A percentile compares a stretch with the other conserved stretches of the same genome.
Conservation (phyloP, 1,284 basidiomycete species). For the Baeospora myosura region DNA sequence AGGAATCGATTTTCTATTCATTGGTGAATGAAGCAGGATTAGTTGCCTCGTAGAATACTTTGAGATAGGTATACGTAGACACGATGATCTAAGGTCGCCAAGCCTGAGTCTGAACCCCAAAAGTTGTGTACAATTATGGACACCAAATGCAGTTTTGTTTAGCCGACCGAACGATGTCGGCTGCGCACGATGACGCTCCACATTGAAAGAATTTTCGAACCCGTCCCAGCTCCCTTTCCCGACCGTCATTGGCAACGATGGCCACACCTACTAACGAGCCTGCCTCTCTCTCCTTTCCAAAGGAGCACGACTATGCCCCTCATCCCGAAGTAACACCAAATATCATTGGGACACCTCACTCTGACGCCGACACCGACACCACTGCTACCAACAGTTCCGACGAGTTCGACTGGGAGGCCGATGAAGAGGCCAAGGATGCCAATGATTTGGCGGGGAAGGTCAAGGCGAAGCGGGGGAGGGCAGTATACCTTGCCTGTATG, state of each 20-base stretch:
- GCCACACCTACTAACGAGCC: too few species aligned
- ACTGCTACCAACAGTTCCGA: conserved; percentile 57
- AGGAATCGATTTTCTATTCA: conserved; percentile 48
- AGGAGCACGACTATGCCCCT: conserved; percentile 20
- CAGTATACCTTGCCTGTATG: conserved; percentile 60
- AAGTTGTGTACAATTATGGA: too few species aligned
- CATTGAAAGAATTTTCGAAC: too few species aligned
- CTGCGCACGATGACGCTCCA: too few species aligned
- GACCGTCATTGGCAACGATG: too few species aligned
- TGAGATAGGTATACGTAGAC: conserved; percentile 7
- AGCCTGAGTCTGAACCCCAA: too few species aligned
- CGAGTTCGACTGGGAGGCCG: conserved; percentile 72
- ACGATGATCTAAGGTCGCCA: too few species aligned
- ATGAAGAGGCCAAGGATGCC: conserved; percentile 26
- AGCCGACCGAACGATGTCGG: too few species aligned
- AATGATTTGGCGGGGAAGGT: conserved; percentile 16
- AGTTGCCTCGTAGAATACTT: conserved; percentile 12
- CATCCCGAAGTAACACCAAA: conserved; percentile 2
- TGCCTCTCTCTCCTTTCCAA: too few species aligned
- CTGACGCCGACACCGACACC: conserved; percentile 41
- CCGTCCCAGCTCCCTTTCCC: too few species aligned
- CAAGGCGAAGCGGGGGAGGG: conserved; percentile 43
- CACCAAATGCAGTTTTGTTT: too few species aligned
- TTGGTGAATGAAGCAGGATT: conserved; percentile 54
- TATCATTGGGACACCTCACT: conserved; percentile 7